Base-by-base conservation (phyloP, 768 basidiomycete genomes). In the Cystofilobasidium bisporidii region DNA sequence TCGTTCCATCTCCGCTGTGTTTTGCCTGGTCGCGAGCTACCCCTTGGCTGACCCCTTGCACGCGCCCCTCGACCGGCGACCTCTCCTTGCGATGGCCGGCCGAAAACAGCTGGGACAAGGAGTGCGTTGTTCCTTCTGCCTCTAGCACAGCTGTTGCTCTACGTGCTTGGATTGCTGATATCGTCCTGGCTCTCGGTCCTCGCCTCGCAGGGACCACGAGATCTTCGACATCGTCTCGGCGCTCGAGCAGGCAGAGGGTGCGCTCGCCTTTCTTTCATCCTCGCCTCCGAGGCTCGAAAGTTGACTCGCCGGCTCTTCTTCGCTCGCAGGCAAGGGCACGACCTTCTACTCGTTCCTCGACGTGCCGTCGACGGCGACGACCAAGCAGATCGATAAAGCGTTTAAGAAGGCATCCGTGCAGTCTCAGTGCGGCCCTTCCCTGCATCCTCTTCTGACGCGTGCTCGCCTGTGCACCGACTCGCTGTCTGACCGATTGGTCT, bases 271-370 rank as follows among this genome's bases (percentile, higher is more conserved):
- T 28, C 30, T 57, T 14, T 22, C 22, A 24, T 20, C 40, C 38
- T 36, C 36, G 28, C 33, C 65, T 17, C 3, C 22, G 40, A n/a
- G n/a, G n/a, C n/a, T n/a, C n/a, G n/a, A n/a, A n/a, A n/a, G n/a
- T n/a, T n/a, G 41, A 36, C 22, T 56, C 63, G 9, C 8, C 53
- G n/a, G 1, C 33, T 22, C 53, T 11, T 45, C 48, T 40, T 32
- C 22, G 22, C 3, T 28, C 20, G 18, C 72, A 86, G 86, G 87
- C 69, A 92, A 88, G 75, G 90, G 87, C 38, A 90, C 87, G n/a
- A 89, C 86, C 0, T 99, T 98, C 79, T 99, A 99, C 79, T 89
- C 90, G 15, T 94, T 88, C 86, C 80, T 99, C 53, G 87, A 88
- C 67, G 83, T 96, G 0, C 79, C 89, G 3, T 77, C 85, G 5